Evolutionary conservation across 495 filamentous ascomycete genomes (phyloP).

Genomic region (Lentithecium fluviatile): DNA sequence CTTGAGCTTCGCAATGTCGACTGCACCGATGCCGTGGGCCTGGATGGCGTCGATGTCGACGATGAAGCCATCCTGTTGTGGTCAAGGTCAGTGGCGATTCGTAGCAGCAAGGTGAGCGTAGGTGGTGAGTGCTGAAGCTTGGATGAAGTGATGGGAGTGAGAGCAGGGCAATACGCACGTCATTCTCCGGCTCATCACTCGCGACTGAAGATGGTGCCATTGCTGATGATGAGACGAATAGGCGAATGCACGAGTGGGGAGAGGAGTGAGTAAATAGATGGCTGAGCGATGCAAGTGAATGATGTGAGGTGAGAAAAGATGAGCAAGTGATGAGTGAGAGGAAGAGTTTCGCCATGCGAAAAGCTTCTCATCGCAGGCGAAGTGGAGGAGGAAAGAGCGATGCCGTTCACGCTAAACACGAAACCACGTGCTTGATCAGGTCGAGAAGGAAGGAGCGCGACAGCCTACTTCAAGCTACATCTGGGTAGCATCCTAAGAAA

Average conservation of each 20-base stretch:
- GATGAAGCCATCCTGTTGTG: slow-evolving; percentile 52
- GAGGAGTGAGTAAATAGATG: neutral
- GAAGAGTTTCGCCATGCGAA: too few relatives aligned
- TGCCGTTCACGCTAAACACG: neutral
- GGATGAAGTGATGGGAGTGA: too few relatives aligned
- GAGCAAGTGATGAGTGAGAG: neutral
- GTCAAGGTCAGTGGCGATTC: neutral
- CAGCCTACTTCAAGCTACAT: too few relatives aligned
- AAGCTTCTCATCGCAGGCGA: too few relatives aligned
- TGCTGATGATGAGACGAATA: neutral
- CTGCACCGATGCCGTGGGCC: slow-evolving; percentile 69
- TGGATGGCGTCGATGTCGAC: slow-evolving; percentile 75
- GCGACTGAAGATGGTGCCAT: slow-evolving; percentile 54
- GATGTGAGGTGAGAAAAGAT: neutral
- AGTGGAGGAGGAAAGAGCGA: neutral
- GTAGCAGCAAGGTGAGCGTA: slow-evolving; percentile 1
- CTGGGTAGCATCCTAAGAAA: too few relatives aligned
- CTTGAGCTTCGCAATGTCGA: slow-evolving; percentile 75
- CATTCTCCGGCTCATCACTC: slow-evolving; percentile 54
- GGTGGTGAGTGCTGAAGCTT: too few relatives aligned
- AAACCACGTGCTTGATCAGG: slow-evolving; percentile 5
- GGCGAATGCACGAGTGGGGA: neutral
- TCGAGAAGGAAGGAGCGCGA: too few relatives aligned
- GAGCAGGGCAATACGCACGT: too few relatives aligned
- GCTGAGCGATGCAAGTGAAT: neutral